Evolutionary conservation across 2,329 filamentous ascomycete species (phyloP).

Genomic region (Cladosporium sp.): DNA sequence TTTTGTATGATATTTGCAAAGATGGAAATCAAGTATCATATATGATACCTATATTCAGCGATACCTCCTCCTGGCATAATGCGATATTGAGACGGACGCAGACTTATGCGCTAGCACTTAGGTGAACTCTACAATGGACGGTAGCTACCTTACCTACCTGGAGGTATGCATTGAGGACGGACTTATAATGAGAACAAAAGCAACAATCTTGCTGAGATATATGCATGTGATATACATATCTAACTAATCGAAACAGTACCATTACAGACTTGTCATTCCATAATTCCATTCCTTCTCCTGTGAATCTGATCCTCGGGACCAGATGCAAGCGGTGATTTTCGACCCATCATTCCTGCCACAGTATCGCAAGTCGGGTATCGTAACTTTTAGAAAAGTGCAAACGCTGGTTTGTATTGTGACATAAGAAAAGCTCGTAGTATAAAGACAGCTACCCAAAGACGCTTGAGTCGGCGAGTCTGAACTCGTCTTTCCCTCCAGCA

Average conservation of each 20-base stretch:
- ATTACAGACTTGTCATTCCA: neutral
- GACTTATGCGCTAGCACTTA: too few relatives aligned
- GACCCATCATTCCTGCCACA: slow-evolving; percentile 24
- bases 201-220: neutral
- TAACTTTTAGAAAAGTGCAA: neutral
- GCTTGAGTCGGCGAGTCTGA: neutral
- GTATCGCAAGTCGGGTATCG: slow-evolving; percentile 26
- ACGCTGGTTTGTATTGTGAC: slow-evolving; percentile 1
- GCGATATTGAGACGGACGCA: too few relatives aligned
- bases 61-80: too few relatives aligned
- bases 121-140: too few relatives aligned
- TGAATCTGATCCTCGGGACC: neutral
- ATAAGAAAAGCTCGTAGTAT: slow-evolving; percentile 1
- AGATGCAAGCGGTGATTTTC: neutral
- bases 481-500: slow-evolving; percentile 36
- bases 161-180: too few relatives aligned
- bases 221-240: neutral
- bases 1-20: too few relatives aligned
- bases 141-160: too few relatives aligned
- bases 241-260: neutral
- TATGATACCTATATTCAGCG: too few relatives aligned
- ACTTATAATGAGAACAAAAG: too few relatives aligned
- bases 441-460: slow-evolving; percentile 9
- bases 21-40: too few relatives aligned
- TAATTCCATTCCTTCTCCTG: neutral